Percentiles rank a stretch among this genome's conserved stretches.
Conservation (phyloP, 139 green algal genomes). For the Choricystis sp. region DNA sequence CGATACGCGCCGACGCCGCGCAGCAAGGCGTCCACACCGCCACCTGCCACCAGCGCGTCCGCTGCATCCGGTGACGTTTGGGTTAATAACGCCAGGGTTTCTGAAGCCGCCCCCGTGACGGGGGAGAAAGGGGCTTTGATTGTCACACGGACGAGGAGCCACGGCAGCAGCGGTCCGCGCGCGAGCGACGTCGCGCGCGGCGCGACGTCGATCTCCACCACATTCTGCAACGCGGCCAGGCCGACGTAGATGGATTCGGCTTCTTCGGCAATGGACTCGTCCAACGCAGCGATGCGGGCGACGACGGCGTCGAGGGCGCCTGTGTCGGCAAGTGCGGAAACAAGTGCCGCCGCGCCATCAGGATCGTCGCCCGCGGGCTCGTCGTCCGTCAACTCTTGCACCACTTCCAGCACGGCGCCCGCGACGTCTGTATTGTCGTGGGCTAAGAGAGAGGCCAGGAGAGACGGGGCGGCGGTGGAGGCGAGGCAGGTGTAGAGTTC, state of each 20-base stretch:
- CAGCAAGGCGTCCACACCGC: conserved; percentile 68
- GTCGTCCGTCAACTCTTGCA: conserved; percentile 77
- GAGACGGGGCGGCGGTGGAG: conserved; percentile 30
- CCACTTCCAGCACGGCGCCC: conserved; percentile 50
- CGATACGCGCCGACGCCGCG: conserved; percentile 55
- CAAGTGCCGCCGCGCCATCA: background rate
- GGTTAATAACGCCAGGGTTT: conserved; percentile 81
- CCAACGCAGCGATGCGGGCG: conserved; percentile 36
- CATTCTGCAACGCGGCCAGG: conserved; percentile 74
- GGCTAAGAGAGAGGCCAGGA: conserved; percentile 56
- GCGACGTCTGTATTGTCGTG: conserved; percentile 94
- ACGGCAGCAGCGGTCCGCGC: conserved; percentile 42
- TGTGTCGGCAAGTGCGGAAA: background rate
- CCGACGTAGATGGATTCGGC: conserved; percentile 49
- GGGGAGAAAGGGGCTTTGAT: conserved; percentile 19
- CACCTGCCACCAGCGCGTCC: conserved; percentile 26
- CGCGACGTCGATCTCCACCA: conserved; percentile 57
- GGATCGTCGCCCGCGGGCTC: conserved; percentile 45
- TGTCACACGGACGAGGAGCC: conserved; percentile 54
- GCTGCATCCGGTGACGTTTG: conserved; percentile 21
- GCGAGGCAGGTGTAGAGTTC: conserved; percentile 82
- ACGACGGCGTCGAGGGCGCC: conserved; percentile 48
- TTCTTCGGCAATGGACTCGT: conserved; percentile 56
- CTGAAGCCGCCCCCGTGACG: conserved; percentile 60
- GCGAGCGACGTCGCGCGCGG: conserved; percentile 15